phyloP scores from a whole-genome alignment of 352 stramenopile genomes.

The Pythium periplocum region DNA sequence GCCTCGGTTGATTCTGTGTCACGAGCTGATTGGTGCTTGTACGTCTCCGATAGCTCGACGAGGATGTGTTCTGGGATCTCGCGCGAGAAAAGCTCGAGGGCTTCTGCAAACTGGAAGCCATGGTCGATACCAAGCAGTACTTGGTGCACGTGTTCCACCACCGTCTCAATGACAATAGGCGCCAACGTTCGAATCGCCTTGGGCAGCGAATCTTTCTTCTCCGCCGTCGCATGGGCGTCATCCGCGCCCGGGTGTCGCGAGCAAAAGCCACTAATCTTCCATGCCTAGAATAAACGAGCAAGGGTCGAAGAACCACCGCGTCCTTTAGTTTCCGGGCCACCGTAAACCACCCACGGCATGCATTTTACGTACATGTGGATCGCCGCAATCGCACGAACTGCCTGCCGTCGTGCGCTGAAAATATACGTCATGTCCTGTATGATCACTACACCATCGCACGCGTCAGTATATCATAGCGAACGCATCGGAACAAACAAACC shows the following conservation, averaged over 20 bases:
- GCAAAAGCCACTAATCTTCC: conserved; percentile 78
- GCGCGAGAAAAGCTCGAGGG: conserved; percentile 62
- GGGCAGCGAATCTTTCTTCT: conserved; percentile 57
- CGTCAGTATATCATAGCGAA: neutral
- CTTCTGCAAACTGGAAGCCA: conserved; percentile 63
- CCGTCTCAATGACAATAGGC: conserved; percentile 62
- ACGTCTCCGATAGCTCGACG: conserved; percentile 21
- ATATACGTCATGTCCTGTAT: conserved; percentile 79
- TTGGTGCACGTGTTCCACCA: conserved; percentile 74
- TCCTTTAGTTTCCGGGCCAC: no score
- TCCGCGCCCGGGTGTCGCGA: conserved; percentile 65
- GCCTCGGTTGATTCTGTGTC: neutral
- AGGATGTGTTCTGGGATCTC: conserved; percentile 45
- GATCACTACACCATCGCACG: conserved; percentile 28
- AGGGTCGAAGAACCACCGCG: no score
- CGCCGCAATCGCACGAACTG: conserved; percentile 83
- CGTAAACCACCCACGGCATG: conserved; percentile 1
- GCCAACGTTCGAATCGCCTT: conserved; percentile 50
- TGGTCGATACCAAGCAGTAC: conserved; percentile 60
- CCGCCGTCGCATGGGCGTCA: conserved; percentile 17
- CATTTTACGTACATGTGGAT: conserved; percentile 56
- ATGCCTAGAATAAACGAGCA: conserved; percentile 31
- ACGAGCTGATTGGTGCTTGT: neutral
- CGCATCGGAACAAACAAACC: neutral
- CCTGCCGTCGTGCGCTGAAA: conserved; percentile 84